phyloP scores from a whole-genome alignment of 495 filamentous ascomycete genomes.

The Aspergillus ostianus region DNA sequence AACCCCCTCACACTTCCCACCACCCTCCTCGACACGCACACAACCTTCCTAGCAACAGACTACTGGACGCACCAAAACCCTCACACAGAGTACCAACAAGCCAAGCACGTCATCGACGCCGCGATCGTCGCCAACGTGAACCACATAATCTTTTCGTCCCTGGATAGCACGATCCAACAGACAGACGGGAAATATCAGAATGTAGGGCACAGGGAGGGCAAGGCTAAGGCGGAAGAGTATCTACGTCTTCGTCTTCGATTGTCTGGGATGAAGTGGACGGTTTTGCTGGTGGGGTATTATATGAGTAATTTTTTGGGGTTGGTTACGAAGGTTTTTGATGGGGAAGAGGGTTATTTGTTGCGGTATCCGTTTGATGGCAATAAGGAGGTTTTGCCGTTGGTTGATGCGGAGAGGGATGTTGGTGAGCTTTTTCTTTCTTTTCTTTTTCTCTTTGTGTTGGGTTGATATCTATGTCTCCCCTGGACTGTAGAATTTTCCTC shows the following conservation, averaged over 20 bases:
- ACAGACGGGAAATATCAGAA: conserved; percentile 21
- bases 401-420: conserved; percentile 52
- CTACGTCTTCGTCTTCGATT: too few species aligned
- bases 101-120: conserved; percentile 54
- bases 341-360: conserved; percentile 18
- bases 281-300: conserved; percentile 57
- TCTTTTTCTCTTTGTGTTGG: too few species aligned
- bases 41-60: conserved; percentile 23
- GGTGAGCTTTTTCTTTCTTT: conserved; percentile 28
- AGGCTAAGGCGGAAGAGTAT: conserved; percentile 41
- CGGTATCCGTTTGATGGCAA: conserved; percentile 15
- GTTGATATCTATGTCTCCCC: too few species aligned
- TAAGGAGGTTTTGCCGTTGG: conserved; percentile 47
- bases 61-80: conserved; percentile 19
- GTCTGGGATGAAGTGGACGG: conserved; percentile 48
- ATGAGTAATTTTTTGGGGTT: conserved; percentile 48
- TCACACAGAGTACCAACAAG: conserved; percentile 45
- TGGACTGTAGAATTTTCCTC: too few species aligned
- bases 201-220: conserved; percentile 33
- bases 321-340: too few species aligned
- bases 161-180: conserved; percentile 17
- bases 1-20: conserved; percentile 46
- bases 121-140: conserved; percentile 28
- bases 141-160: conserved; percentile 28
- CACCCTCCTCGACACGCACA: conserved; percentile 36